Evolutionary conservation across 2,329 filamentous ascomycete species (phyloP).

Genomic region (Zalaria sp.): DNA sequence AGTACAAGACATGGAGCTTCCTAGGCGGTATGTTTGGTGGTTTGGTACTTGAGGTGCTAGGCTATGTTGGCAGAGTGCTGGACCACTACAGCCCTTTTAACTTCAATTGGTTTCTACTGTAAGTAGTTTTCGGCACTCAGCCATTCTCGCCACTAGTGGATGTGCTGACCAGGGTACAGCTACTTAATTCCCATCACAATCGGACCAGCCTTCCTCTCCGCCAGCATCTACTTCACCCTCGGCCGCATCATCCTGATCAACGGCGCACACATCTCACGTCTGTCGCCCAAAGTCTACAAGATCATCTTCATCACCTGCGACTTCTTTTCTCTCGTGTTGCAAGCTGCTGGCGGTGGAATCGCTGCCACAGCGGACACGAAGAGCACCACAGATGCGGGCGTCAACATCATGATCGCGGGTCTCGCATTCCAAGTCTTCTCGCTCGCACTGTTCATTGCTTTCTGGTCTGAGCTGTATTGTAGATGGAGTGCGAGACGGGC

Average conservation of each 20-base stretch:
- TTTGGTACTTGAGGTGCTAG: conserved; percentile 36
- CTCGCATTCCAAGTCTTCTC: conserved; percentile 41
- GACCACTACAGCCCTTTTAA: conserved; percentile 40
- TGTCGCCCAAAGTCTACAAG: conserved; percentile 21
- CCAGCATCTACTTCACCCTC: conserved; percentile 42
- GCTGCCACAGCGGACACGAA: conserved; percentile 34
- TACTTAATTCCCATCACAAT: conserved; percentile 43
- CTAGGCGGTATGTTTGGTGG: conserved; percentile 35
- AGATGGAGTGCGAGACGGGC: conserved; percentile 2
- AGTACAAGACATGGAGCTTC: conserved; percentile 42
- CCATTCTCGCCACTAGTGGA: not conserved
- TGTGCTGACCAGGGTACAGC: not conserved
- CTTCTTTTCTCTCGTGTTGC: conserved; percentile 38
- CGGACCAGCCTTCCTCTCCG: conserved; percentile 41
- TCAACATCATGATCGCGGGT: conserved; percentile 42
- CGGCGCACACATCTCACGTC: conserved; percentile 19
- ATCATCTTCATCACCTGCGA: conserved; percentile 44
- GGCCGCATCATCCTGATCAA: conserved; percentile 41
- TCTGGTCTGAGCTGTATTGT: conserved; percentile 18
- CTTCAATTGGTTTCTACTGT: conserved; percentile 35
- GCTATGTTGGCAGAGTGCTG: conserved; percentile 41
- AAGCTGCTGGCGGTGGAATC: conserved; percentile 43
- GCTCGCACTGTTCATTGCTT: conserved; percentile 28
- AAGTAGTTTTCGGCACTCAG: too few relatives aligned
- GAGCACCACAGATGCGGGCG: conserved; percentile 27